phyloP scores from a whole-genome alignment of 2,329 filamentous ascomycete species.

The Fusarium lyarnte region DNA sequence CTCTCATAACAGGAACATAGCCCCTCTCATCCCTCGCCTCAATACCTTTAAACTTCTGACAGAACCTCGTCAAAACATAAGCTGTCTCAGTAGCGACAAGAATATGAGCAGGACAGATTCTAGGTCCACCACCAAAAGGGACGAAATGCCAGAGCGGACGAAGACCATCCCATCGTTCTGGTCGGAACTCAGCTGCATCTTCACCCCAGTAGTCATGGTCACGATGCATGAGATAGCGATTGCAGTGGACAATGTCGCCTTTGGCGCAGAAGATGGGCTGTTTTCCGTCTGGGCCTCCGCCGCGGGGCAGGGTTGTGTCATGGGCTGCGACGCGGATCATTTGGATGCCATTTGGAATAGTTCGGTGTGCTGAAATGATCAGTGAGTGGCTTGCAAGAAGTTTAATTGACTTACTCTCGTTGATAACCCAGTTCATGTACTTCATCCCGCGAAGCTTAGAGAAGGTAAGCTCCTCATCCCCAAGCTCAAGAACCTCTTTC shows the following conservation, averaged over 20 bases:
- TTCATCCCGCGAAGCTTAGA: background rate
- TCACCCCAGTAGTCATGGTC: background rate
- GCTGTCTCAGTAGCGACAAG: background rate
- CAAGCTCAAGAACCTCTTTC: background rate
- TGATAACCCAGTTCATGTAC: background rate
- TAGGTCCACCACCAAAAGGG: background rate
- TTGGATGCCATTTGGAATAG: background rate
- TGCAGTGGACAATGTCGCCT: background rate
- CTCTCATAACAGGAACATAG: conserved; percentile 2
- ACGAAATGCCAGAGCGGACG: background rate
- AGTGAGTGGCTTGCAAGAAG: rapidly evolving
- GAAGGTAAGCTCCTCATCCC: background rate
- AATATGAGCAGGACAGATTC: background rate
- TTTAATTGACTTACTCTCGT: background rate
- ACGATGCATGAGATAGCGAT: background rate
- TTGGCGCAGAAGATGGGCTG: conserved; percentile 2
- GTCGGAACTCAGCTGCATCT: background rate
- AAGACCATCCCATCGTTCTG: background rate
- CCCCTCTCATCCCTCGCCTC: background rate
- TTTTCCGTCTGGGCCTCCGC: background rate
- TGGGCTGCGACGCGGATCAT: background rate
- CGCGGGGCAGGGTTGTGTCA: background rate
- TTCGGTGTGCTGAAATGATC: background rate
- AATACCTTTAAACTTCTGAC: background rate
- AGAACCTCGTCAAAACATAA: background rate